Evolutionary conservation across 768 basidiomycete genomes (phyloP), one percentile per base, ranked within the genome.

Genomic region (Hericium erinaceus): DNA sequence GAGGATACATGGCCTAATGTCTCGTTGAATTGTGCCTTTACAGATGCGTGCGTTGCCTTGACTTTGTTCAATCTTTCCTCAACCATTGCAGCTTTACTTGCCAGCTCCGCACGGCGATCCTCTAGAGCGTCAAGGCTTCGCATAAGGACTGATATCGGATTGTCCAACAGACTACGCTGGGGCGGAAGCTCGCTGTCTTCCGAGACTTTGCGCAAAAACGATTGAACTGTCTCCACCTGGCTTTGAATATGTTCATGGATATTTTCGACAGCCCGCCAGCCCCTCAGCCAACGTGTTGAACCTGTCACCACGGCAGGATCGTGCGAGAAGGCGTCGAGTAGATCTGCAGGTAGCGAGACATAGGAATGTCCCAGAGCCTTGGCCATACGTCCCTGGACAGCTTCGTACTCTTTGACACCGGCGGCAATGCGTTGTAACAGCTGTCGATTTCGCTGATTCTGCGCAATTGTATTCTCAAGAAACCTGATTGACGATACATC

Each of bases 241-340:
- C 79, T 79, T 22, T 72, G 57, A 18, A 90, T 72, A 44, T 87
- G 82, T 26, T 75, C 65, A 64, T 88, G 76, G 55, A 89, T 86
- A 58, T 92, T 86, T 58, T 92, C 89, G 15, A 89, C 85, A 2
- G 84, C 86, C 59, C 77, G 75, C 84, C 85, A 91, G 10, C 87
- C 81, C 53, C 72, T 74, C 28, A 77, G 74, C 46, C 79, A 75
- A 50, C 83, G 79, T 0, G 88, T 87, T 6, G 78, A 71, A 16
- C 85, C 78, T 2, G 82, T 86, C 18, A 89, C 82, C n/a, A 84
- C 82, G 2, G 86, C 81, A 51, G 89, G 89, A 66, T 92, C 89
- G 58, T 87, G 87, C 39, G 77, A 80, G 64, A 89, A 82, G 2
- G 87, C 84, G 52, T 90, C 88, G 39, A 89, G 69, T 7, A 91